Base-by-base conservation (phyloP, 768 basidiomycete genomes). In the Leucosporidium yakuticum region DNA sequence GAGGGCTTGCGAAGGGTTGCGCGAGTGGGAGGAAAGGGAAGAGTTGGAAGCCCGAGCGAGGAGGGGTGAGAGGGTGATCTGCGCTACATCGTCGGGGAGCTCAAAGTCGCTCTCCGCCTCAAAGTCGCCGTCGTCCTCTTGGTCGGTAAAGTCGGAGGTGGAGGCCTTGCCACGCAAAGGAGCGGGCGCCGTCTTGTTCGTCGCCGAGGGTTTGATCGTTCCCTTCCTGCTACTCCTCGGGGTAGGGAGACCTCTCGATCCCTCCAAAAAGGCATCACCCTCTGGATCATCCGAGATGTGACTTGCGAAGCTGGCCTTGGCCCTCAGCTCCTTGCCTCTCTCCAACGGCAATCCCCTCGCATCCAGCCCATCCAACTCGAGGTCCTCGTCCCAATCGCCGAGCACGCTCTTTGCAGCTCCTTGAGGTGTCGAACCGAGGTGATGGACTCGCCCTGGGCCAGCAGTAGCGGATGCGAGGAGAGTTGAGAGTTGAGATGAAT, bases 341-440 rank as follows among this genome's bases (percentile, higher is more conserved):
- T 44, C 32, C n/a, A 53, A n/a, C 5, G n/a, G n/a, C n/a, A 53
- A 15, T 9, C 51, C 27, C 8, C 51, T 53, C 39, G 39, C 39
- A 44, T 44, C 39, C 39, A 44, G 17, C 39, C 39, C 39, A 20
- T 44, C 59, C 15, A 71, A 21, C 9, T 75, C 69, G 44, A 75
- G 65, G 39, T 73, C 74, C 34, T 70, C 56, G 48, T 73, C 71
- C 71, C 74, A 70, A 44, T 74, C 71, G 27, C 61, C 70, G 1
- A 59, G 36, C 23, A 68, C 70, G 0, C 44, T 29, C 17, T 39
- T 25, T 19, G 67, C 63, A n/a, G 48, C 15, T 0, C 70, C 70
- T 2, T 20, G n/a, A 1, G 55, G 63, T 14, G 70, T 68, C 44
- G 60, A 65, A 15, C 70, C 70, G 47, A 68, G 60, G 50, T 68